Base-by-base conservation (phyloP, 257 asterid species). In the Leptodermis oblonga region DNA sequence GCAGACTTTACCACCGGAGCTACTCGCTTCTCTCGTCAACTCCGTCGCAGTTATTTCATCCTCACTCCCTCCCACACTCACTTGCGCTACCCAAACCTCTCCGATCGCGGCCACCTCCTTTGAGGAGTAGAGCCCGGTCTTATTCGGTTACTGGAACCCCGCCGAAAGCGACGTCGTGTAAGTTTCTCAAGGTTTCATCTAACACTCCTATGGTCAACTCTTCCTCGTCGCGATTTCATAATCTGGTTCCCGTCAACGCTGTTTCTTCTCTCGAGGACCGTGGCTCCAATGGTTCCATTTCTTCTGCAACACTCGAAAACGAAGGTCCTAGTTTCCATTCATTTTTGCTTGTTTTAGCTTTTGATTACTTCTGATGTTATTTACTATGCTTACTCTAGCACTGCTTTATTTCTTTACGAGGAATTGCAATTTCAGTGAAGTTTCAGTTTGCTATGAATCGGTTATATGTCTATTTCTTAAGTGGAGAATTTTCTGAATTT, bases 221-320 rank as follows among this genome's bases (percentile, higher is more conserved):
- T 48, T 39, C 72, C 22, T 55, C 77, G 22, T 82, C 84, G 0
- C 76, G 80, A 71, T 73, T 85, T 67, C 70, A 76, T 69, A 68
- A 37, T 75, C 71, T 81, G 65, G 78, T 68, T 56, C 74, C 87
- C 7, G 76, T 74, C 78, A 73, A 73, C 76, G 86, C 88, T 70
- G 65, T 59, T n/a, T 76, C 69, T 18, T 71, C 45, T 6, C 33
- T 70, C 25, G 95, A 86, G 76, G 77, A 62, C 82, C 90, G 79
- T 34, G 85, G 79, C 75, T 58, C 82, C 11, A 78, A 82, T 37
- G 89, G 80, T 56, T 73, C 87, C 52, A 53, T 14, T 69, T 67
- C 76, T 74, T 39, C 66, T 14, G 10, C 64, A 4, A 11, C 64
- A 11, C 67, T 65, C 41, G 82, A 77, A 46, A 74, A 26, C 30